Conservation (phyloP, 1,139 yeast species). For the Scheffersomyces cryptocercus region DNA sequence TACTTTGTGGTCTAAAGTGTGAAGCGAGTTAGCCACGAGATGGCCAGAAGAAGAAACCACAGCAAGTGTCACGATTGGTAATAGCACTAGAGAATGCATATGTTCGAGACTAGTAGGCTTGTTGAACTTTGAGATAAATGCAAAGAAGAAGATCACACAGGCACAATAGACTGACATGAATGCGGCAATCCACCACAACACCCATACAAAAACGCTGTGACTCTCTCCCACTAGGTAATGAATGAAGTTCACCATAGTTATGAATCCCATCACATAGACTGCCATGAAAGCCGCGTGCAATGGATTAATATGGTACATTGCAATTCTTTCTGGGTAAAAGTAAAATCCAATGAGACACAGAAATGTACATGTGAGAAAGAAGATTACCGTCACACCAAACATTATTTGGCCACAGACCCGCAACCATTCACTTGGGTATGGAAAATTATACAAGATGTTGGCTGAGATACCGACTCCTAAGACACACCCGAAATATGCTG, state of each 20-base stretch:
- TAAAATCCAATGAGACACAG: constrained; percentile 22
- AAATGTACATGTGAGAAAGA: constrained; percentile 43
- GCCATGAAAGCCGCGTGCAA: constrained; percentile 66
- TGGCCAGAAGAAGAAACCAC: constrained; percentile 74
- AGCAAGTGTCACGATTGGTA: constrained; percentile 76
- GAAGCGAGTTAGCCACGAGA: constrained; percentile 46
- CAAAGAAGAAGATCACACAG: constrained; percentile 51
- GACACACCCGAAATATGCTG: constrained; percentile 67
- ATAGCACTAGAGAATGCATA: constrained; percentile 48
- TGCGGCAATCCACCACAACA: constrained; percentile 71
- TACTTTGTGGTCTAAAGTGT: constrained; percentile 39
- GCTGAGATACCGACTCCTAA: constrained; percentile 86
- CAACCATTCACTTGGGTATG: constrained; percentile 66
- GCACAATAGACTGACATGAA: constrained; percentile 54
- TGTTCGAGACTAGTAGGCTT: constrained; percentile 19
- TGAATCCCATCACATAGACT: constrained; percentile 74
- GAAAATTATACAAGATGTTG: constrained; percentile 59
- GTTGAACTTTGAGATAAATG: constrained; percentile 35
- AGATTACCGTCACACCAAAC: constrained; percentile 51
- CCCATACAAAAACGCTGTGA: constrained; percentile 43
- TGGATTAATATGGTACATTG: constrained; percentile 43
- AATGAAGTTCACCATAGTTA: constrained; percentile 62
- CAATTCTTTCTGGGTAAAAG: constrained; percentile 35
- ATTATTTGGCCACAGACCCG: constrained; percentile 55
- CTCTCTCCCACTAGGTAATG: constrained; percentile 36